Evolutionary conservation across 2,329 filamentous ascomycete species (phyloP).

Genomic region (Cladosporium phlei): DNA sequence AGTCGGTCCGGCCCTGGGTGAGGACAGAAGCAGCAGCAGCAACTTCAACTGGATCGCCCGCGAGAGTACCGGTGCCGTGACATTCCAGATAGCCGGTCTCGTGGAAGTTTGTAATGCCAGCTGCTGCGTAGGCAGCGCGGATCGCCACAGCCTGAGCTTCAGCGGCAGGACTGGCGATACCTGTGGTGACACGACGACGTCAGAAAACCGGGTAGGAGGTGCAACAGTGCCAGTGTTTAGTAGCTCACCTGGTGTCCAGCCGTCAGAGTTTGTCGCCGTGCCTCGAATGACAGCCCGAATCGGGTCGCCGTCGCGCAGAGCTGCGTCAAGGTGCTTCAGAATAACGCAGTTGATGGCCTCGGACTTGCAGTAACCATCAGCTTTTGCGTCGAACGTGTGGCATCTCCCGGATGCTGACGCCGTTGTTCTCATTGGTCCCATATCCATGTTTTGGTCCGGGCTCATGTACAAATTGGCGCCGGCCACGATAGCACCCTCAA

Average conservation of each 20-base stretch:
- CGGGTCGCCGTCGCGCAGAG: conserved; percentile 8
- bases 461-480: not conserved
- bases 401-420: not conserved
- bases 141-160: conserved; percentile 34
- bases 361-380: conserved; percentile 48
- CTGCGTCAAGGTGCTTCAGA: conserved; percentile 26
- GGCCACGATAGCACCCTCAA: not conserved
- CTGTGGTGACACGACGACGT: conserved; percentile 23
- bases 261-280: conserved; percentile 35
- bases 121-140: conserved; percentile 30
- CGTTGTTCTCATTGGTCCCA: not conserved
- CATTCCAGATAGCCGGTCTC: conserved; percentile 16
- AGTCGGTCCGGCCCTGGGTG: not conserved
- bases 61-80: conserved; percentile 23
- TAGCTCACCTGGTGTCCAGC: conserved; percentile 16
- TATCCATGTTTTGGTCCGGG: not conserved
- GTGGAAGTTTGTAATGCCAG: conserved; percentile 19
- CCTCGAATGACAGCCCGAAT: conserved; percentile 33
- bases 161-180: conserved; percentile 36
- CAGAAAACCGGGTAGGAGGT: not conserved
- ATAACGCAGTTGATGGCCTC: conserved; percentile 50
- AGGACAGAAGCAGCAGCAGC: conserved; percentile 15
- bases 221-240: not conserved
- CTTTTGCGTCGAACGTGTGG: conserved; percentile 32
- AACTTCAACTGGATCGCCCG: conserved; percentile 20